These are phyloP conservation scores for Blastocystis sp. DNA, from an alignment of 352 stramenopile genomes.

Conservation along the genomic window DNA sequence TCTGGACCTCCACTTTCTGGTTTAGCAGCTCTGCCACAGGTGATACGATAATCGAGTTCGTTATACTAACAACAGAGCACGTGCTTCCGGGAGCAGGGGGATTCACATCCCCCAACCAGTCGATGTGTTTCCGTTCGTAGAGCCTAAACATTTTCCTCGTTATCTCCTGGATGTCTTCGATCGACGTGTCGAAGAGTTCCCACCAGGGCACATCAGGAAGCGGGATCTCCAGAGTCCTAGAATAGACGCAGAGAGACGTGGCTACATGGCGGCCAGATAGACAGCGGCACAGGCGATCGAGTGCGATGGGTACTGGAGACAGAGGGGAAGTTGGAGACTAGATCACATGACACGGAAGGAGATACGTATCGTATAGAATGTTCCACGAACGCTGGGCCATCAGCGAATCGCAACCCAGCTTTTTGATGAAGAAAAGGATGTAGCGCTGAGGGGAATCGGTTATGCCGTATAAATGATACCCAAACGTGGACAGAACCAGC, in stretches of 20 bases:
- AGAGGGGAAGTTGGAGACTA: conserved; percentile 8
- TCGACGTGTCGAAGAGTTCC: conserved; percentile 30
- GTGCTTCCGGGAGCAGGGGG: not conserved
- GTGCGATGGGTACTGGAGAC: not conserved
- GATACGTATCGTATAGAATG: conserved; percentile 47
- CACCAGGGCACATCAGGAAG: conserved; percentile 19
- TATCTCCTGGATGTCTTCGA: conserved; percentile 22
- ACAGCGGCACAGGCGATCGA: conserved; percentile 33
- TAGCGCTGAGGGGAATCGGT: conserved; percentile 38
- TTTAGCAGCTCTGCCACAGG: not conserved
- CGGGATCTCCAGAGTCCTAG: not conserved
- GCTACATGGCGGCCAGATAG: conserved; percentile 43
- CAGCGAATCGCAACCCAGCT: not conserved
- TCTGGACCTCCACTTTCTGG: no score
- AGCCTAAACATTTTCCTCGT: not conserved
- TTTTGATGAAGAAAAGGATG: conserved; percentile 60
- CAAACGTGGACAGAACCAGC: conserved; percentile 38
- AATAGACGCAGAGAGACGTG: not conserved
- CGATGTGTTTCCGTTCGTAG: not conserved
- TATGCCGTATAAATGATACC: conserved; percentile 46
- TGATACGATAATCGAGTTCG: not conserved
- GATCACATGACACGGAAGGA: not conserved
- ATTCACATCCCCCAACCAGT: not conserved
- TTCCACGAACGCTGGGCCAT: conserved; percentile 49
- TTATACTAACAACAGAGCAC: not conserved